A percentile compares a stretch with the other conserved stretches of the same genome.
These are phyloP conservation scores for Laetiporus sulphureus DNA, from an alignment of 1,284 basidiomycete species.

Conservation along the genomic window DNA sequence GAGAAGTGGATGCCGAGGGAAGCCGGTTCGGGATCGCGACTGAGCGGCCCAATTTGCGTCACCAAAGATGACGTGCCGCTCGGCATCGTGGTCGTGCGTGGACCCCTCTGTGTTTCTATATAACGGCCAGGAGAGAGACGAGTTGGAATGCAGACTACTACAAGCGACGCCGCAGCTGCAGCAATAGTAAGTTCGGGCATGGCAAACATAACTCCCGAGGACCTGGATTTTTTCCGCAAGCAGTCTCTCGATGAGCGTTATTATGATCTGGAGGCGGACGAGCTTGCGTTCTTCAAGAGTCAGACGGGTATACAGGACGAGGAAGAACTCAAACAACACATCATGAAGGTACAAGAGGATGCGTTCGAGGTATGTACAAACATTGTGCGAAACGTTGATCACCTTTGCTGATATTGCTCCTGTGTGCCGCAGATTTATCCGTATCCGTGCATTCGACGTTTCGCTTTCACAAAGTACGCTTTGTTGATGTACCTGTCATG, in stretches of 20 bases:
- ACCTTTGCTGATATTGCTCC: neutral
- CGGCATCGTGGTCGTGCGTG: neutral
- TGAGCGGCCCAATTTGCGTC: no score
- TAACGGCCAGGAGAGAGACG: no score
- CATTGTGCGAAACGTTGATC: neutral
- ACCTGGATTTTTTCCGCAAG: neutral
- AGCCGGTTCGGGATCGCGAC: no score
- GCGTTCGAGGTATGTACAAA: conserved; percentile 10
- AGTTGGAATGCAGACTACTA: no score
- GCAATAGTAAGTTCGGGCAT: neutral
- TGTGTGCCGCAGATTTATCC: conserved; percentile 6
- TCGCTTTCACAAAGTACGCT: conserved; percentile 12
- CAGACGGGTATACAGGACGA: conserved; percentile 13
- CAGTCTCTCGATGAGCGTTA: neutral
- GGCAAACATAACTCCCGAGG: neutral
- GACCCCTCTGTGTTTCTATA: no score
- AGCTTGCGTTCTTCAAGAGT: conserved; percentile 13
- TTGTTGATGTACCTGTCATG: neutral
- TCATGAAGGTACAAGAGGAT: conserved; percentile 9
- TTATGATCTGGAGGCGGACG: conserved; percentile 11
- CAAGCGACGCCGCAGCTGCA: no score
- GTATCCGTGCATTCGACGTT: conserved; percentile 14
- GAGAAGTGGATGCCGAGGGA: no score
- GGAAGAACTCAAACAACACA: conserved; percentile 12
- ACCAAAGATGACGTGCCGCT: neutral